Evolutionary conservation across 192 early-diverging fungal genomes (phyloP).

Genomic region (Chytriomyces hyalinus): DNA sequence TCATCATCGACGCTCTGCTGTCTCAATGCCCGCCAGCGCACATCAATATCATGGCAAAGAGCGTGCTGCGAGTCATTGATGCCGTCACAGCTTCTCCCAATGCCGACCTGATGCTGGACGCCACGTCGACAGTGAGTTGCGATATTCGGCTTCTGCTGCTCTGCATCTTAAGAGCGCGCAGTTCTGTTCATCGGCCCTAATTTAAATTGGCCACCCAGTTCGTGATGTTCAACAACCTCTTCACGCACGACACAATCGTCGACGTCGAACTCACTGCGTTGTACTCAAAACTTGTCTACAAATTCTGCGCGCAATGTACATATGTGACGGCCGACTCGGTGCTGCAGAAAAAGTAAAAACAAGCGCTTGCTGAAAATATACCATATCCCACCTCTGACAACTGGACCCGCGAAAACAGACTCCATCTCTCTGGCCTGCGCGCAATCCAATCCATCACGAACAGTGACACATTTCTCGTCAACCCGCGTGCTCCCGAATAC

Average conservation of each 20-base stretch:
- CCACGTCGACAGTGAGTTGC: conserved; percentile 62
- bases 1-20: conserved; percentile 77
- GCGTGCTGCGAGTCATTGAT: conserved; percentile 72
- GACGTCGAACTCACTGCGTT: conserved; percentile 60
- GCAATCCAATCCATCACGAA: conserved; percentile 45
- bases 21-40: conserved; percentile 69
- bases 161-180: no score
- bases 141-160: no score
- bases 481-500: conserved; percentile 32
- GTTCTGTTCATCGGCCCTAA: no score
- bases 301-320: conserved; percentile 40
- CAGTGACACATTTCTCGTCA: conserved; percentile 40
- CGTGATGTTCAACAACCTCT: conserved; percentile 64
- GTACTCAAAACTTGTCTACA: conserved; percentile 40
- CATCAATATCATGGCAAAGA: conserved; percentile 81
- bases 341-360: conserved; percentile 41
- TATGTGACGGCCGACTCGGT: conserved; percentile 16
- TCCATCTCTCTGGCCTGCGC: conserved; percentile 47
- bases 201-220: conserved; percentile 49
- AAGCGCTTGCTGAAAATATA: background rate
- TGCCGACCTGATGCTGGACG: conserved; percentile 62
- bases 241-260: conserved; percentile 72
- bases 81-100: conserved; percentile 65
- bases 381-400: background rate
- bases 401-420: conserved; percentile 9